Evolutionary conservation across 345 rosid genomes (phyloP).

Genomic region (Psidium friedrichsthalianum): DNA sequence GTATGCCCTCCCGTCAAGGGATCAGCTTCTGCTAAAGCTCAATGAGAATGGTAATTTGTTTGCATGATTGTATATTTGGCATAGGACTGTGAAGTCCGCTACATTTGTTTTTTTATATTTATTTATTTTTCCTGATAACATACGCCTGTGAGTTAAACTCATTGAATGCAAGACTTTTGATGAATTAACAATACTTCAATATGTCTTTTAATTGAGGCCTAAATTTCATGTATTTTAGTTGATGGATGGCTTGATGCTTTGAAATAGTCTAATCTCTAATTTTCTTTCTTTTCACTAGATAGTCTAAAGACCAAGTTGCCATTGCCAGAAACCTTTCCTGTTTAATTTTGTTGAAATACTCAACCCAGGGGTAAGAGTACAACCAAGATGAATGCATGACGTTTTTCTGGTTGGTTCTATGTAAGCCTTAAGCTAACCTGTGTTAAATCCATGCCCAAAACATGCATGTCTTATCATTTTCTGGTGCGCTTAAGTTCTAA

Average conservation of each 20-base stretch:
- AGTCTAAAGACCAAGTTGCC: not conserved
- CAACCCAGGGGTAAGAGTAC: not conserved
- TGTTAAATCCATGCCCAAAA: not conserved
- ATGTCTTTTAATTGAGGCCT: not conserved
- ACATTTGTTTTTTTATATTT: not conserved
- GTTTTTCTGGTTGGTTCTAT: not conserved
- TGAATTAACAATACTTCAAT: not conserved
- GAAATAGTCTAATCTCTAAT: not conserved
- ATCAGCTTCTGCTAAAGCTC: constrained; percentile 12
- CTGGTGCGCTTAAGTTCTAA: not conserved
- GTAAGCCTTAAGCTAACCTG: not conserved
- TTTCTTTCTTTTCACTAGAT: not conserved
- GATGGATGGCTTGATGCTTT: not conserved
- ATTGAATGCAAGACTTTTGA: not conserved
- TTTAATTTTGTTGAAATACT: not conserved
- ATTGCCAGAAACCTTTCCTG: not conserved
- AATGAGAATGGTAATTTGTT: constrained; percentile 1
- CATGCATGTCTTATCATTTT: not conserved
- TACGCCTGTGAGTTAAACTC: not conserved
- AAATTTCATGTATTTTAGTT: not conserved
- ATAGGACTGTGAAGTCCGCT: not conserved
- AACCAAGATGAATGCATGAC: not conserved
- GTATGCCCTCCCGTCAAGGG: constrained; percentile 8
- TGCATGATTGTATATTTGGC: not conserved
- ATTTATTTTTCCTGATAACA: not conserved